Percentiles rank a stretch among this genome's conserved stretches.
Conservation (phyloP, 768 basidiomycete genomes). For the Lentinus tigrinus region DNA sequence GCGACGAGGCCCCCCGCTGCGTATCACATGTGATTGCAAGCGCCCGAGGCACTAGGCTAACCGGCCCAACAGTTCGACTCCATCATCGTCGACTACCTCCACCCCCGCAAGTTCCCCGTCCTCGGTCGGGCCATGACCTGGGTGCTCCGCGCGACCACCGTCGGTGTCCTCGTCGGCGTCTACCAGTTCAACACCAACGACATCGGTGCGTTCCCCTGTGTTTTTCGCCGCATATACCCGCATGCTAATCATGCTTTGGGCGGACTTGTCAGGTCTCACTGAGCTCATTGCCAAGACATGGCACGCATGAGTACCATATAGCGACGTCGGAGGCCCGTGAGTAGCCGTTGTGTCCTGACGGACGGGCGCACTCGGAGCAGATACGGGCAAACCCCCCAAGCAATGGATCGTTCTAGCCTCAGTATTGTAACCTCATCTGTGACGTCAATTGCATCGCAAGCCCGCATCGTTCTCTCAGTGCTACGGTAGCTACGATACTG, state of each 20-base stretch:
- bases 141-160: conserved; percentile 74
- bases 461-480: not conserved
- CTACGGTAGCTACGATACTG: not conserved
- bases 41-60: not conserved
- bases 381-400: not conserved
- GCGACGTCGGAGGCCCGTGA: not conserved
- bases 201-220: conserved; percentile 65
- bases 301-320: conserved; percentile 53
- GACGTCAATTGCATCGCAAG: conserved; percentile 9
- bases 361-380: not conserved
- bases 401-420: conserved; percentile 3
- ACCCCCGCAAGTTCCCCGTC: conserved; percentile 89
- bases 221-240: not conserved
- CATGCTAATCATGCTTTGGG: conserved; percentile 12
- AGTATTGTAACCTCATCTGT: not conserved
- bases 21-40: conserved; percentile 5
- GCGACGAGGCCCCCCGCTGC: not conserved
- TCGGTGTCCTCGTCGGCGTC: conserved; percentile 81
- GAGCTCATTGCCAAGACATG: conserved; percentile 83
- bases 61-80: conserved; percentile 63
- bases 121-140: conserved; percentile 71
- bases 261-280: conserved; percentile 61
- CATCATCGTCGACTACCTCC: conserved; percentile 84
- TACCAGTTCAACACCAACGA: conserved; percentile 99
- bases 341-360: not conserved